These are phyloP conservation scores for Porogramme epimiltina DNA, from an alignment of 1,284 basidiomycete species.

Conservation along the genomic window DNA sequence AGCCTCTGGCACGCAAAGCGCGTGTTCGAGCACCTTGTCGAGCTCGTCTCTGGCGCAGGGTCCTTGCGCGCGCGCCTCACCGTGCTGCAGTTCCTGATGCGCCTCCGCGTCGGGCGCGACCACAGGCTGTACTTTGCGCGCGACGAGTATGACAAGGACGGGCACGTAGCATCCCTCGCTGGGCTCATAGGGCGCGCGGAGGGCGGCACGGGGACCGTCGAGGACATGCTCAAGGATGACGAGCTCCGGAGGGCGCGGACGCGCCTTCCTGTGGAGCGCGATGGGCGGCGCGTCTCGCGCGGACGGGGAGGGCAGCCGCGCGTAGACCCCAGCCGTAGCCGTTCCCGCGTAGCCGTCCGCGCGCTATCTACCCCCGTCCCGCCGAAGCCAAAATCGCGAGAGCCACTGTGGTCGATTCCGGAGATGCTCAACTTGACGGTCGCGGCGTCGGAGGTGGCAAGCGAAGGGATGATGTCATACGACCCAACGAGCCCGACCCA, in stretches of 20 bases:
- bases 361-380: conserved; percentile 31
- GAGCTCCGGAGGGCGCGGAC: conserved; percentile 52
- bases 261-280: conserved; percentile 52
- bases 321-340: conserved; percentile 64
- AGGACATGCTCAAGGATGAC: conserved; percentile 24
- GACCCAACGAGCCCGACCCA: conserved; percentile 56
- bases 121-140: conserved; percentile 81
- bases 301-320: conserved; percentile 53
- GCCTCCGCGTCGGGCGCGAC: conserved; percentile 88
- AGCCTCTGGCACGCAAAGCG: conserved; percentile 52
- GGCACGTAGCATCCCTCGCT: conserved; percentile 53
- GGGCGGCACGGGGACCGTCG: conserved; percentile 18
- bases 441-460: conserved; percentile 65
- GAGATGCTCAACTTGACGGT: conserved; percentile 74
- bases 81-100: conserved; percentile 87
- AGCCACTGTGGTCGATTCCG: conserved; percentile 80
- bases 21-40: conserved; percentile 53
- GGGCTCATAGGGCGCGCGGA: conserved; percentile 53
- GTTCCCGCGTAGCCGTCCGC: conserved; percentile 56
- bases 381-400: conserved; percentile 36
- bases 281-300: conserved; percentile 57
- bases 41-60: conserved; percentile 44
- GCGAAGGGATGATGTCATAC: conserved; percentile 77
- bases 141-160: conserved; percentile 53
- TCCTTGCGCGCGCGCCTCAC: conserved; percentile 71